Percentiles rank a stretch among this genome's conserved stretches.
Evolutionary conservation across 345 rosid genomes (phyloP).

Genomic region (Carallia brachiata): DNA sequence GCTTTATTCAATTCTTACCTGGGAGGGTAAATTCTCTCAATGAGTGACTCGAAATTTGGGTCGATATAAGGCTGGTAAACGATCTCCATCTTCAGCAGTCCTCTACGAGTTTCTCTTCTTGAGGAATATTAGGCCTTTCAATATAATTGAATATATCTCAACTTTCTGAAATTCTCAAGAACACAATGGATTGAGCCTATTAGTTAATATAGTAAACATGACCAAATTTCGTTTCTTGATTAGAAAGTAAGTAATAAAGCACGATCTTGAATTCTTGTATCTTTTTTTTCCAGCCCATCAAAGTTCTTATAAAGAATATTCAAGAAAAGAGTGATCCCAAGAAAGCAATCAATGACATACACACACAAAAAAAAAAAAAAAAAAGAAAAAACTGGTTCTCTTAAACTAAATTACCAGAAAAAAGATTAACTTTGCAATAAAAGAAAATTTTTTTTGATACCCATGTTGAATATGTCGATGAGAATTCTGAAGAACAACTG

Average conservation of each 20-base stretch:
- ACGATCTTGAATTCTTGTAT: not conserved
- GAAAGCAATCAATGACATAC: not conserved
- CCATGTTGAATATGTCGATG: not conserved
- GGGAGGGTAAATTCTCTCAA: constrained; percentile 87
- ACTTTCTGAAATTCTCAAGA: not conserved
- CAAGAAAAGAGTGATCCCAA: constrained; percentile 4
- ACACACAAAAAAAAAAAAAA: not conserved
- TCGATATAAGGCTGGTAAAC: constrained; percentile 69
- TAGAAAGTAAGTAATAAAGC: not conserved
- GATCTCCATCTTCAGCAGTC: constrained; percentile 46
- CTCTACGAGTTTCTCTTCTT: not conserved
- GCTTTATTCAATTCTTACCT: constrained; percentile 33
- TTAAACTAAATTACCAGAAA: not conserved
- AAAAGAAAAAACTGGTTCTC: too few species aligned
- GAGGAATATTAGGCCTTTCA: not conserved
- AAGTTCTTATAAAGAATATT: not conserved
- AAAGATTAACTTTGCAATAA: not conserved
- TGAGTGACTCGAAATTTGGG: constrained; percentile 69
- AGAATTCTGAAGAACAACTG: not conserved
- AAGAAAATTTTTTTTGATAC: not conserved
- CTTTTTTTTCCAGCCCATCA: not conserved
- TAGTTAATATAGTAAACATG: constrained; percentile 1
- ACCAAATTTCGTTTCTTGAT: constrained; percentile 4
- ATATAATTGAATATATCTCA: not conserved
- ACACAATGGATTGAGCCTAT: not conserved